Base-by-base conservation (phyloP, 2,329 filamentous ascomycete genomes). In the Fusarium neocosmosporiellum region DNA sequence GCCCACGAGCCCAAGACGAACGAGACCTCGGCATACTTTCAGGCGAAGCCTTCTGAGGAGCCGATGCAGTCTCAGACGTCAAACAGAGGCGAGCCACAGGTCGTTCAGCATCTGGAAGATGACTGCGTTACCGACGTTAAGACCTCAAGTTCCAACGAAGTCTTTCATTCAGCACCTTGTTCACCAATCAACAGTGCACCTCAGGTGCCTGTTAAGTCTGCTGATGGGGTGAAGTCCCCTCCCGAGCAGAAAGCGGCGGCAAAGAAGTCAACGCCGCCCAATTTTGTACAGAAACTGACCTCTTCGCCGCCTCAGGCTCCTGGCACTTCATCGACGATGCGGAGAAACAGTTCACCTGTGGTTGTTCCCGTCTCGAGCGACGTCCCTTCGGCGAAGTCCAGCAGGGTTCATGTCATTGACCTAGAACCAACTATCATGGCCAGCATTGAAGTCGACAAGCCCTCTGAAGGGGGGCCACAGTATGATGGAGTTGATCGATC, bases 401-500 rank as follows among this genome's bases (percentile, higher is more conserved):
- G n/a, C 18, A 59, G 20, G n/a, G 48, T n/a, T 18, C 31, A 50
- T 59, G 68, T 55, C 34, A 36, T 66, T 70, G 59, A 67, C 33
- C 59, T 57, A 16, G 58, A 71, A n/a, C 20, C 41, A 13, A 31
- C 13, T 14, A 36, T 74, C 53, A 59, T 63, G 18, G 34, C 63
- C 20, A 74, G 72, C 33, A 74, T 79, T 31, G 77, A 80, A 64
- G 66, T 37, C 6, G 73, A 74, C 22, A 61, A 46, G 13, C 36
- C 59, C 7, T 27, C 59, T 9, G 24, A 50, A 11, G 59, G 24
- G 20, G 72, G 73, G 14, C 69, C 77, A 6, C 75, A 74, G 39
- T 82, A 82, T 64, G 78, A 80, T 55, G 80, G 81, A n/a, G 74
- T 82, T 43, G 81, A 81, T 24, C 72, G 75, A n/a, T 57, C 67